Conservation (phyloP, 1,284 basidiomycete genomes). For the Trametes versicolor region DNA sequence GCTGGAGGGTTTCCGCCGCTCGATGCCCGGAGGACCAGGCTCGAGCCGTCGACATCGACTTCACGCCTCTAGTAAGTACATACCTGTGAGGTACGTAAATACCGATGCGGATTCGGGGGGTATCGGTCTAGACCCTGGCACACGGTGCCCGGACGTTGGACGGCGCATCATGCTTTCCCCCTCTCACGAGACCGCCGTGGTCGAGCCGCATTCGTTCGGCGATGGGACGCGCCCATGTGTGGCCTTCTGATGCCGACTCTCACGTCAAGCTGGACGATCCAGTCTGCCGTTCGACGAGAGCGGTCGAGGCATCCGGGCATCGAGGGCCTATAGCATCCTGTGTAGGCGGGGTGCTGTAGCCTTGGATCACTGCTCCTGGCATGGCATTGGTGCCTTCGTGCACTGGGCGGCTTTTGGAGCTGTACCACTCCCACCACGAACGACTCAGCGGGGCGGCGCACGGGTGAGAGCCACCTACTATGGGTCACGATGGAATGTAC, state of each 20-base stretch:
- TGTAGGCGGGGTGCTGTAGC: not conserved
- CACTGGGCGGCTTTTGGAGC: not conserved
- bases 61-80: too few relatives aligned
- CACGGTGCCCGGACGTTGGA: slow-evolving; percentile 3
- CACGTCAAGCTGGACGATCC: slow-evolving; percentile 6
- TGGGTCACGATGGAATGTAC: not conserved
- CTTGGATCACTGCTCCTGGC: not conserved
- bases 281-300: slow-evolving; percentile 10
- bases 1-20: slow-evolving; percentile 6
- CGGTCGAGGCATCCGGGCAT: slow-evolving; percentile 11
- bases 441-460: not conserved
- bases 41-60: not conserved
- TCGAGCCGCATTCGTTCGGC: slow-evolving; percentile 8
- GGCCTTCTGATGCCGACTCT: slow-evolving; percentile 18
- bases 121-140: not conserved
- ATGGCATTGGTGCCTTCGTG: not conserved
- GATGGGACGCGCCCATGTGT: not conserved
- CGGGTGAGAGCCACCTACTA: not conserved
- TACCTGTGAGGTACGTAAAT: not conserved
- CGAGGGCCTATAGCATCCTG: not conserved
- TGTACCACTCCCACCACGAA: too few relatives aligned
- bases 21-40: not conserved
- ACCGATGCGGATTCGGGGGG: slow-evolving; percentile 3
- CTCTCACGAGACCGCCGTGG: slow-evolving; percentile 10
- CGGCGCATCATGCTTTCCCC: not conserved